These are phyloP conservation scores for Tagetes erecta DNA, from an alignment of 129 eudicot species.

Conservation along the genomic window DNA sequence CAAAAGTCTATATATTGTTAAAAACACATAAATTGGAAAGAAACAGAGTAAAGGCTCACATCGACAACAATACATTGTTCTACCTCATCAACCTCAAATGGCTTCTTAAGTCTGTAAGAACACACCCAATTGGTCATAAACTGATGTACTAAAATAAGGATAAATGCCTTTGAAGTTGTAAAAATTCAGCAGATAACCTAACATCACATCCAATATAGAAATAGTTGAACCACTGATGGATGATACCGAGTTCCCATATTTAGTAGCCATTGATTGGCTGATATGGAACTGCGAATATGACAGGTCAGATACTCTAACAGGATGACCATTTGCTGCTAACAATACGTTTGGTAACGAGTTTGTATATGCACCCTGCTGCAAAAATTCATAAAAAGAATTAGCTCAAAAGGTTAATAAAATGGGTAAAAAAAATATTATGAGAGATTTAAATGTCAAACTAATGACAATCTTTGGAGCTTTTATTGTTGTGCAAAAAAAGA, in stretches of 20 bases:
- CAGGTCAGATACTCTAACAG: slow-evolving; percentile 70
- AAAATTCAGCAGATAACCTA: too few relatives aligned
- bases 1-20: too few relatives aligned
- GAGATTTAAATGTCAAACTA: neutral
- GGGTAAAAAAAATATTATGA: neutral
- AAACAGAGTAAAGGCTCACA: too few relatives aligned
- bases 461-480: neutral
- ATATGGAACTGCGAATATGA: slow-evolving; percentile 73
- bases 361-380: slow-evolving; percentile 49
- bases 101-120: too few relatives aligned
- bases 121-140: too few relatives aligned
- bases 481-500: neutral
- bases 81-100: too few relatives aligned
- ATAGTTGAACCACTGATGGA: slow-evolving; percentile 44
- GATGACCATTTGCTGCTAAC: slow-evolving; percentile 68
- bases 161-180: too few relatives aligned
- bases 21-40: too few relatives aligned
- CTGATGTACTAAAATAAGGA: too few relatives aligned
- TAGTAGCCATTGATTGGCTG: slow-evolving; percentile 64
- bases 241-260: slow-evolving; percentile 44
- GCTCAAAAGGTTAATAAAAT: too few relatives aligned
- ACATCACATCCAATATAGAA: slow-evolving; percentile 76
- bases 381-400: neutral
- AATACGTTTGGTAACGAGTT: slow-evolving; percentile 63
- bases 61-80: too few relatives aligned